phyloP scores from a whole-genome alignment of 2,329 filamentous ascomycete species.

The Penicillium concentricum region DNA sequence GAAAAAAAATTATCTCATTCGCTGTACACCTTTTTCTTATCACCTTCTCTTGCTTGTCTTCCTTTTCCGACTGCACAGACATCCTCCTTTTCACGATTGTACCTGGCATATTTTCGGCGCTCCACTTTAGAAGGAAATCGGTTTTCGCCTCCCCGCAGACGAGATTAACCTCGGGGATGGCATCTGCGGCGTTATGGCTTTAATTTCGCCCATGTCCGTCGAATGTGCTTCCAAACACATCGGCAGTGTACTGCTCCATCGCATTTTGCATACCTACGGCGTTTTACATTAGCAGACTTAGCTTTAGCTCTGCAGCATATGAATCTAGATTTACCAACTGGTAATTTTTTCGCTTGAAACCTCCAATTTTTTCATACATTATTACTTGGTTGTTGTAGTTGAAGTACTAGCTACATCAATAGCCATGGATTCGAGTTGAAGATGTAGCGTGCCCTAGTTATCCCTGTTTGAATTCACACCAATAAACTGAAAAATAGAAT shows the following conservation, averaged over 20 bases:
- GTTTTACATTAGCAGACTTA: slow-evolving; percentile 1
- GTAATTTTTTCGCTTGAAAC: not conserved
- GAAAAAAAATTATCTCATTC: slow-evolving; percentile 18
- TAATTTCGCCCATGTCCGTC: not conserved
- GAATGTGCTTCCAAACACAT: not conserved
- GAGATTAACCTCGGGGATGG: slow-evolving; percentile 4
- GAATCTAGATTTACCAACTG: not conserved
- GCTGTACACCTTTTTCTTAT: slow-evolving; percentile 20
- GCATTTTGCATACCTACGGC: slow-evolving; percentile 29
- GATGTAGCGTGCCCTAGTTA: not conserved
- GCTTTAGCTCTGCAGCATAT: slow-evolving; percentile 4
- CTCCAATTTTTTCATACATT: too few species aligned
- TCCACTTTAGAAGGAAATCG: slow-evolving; percentile 17
- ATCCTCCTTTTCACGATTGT: slow-evolving; percentile 9
- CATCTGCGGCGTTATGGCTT: slow-evolving; percentile 14
- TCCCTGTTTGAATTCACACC: not conserved
- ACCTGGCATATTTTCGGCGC: slow-evolving; percentile 19
- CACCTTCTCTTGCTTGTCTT: slow-evolving; percentile 3
- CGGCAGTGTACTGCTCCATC: slow-evolving; percentile 8
- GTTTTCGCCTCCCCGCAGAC: slow-evolving; percentile 8
- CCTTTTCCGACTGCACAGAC: slow-evolving; percentile 14
- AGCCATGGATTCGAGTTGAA: not conserved
- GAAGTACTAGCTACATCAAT: not conserved
- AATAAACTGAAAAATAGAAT: not conserved
- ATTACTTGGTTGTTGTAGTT: not conserved